Evolutionary conservation across 257 asterid species (phyloP).

Genomic region (Solanum medicagineum): DNA sequence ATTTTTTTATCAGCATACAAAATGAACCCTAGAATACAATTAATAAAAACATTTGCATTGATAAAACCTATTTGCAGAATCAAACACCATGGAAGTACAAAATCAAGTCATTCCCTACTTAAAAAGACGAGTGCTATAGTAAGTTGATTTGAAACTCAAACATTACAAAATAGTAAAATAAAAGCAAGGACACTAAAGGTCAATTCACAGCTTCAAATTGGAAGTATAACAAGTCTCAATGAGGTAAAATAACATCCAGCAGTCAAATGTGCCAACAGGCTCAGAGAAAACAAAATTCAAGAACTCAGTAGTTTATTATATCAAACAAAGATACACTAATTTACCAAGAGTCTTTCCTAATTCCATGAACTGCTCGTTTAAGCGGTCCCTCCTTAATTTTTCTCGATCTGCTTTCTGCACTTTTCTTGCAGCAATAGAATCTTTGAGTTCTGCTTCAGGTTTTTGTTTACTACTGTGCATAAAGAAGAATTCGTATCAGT

Average conservation of each 20-base stretch:
- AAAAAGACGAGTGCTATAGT: neutral
- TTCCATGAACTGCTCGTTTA: constrained; percentile 84
- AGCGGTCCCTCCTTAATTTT: constrained; percentile 92
- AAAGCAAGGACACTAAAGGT: neutral
- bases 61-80: neutral
- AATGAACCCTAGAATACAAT: neutral
- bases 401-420: constrained; percentile 96
- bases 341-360: constrained; percentile 86
- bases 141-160: neutral
- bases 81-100: neutral
- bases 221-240: neutral
- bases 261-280: neutral
- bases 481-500: neutral
- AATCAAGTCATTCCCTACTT: neutral
- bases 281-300: neutral
- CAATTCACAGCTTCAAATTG: neutral
- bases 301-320: neutral
- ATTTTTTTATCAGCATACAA: neutral
- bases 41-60: neutral
- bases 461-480: constrained; percentile 17
- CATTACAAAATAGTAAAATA: neutral
- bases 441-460: constrained; percentile 57
- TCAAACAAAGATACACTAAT: neutral
- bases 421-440: constrained; percentile 62
- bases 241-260: neutral